These are phyloP conservation scores for Linnemannia hyalina DNA, from an alignment of 192 early-diverging fungal genomes.

Conservation along the genomic window DNA sequence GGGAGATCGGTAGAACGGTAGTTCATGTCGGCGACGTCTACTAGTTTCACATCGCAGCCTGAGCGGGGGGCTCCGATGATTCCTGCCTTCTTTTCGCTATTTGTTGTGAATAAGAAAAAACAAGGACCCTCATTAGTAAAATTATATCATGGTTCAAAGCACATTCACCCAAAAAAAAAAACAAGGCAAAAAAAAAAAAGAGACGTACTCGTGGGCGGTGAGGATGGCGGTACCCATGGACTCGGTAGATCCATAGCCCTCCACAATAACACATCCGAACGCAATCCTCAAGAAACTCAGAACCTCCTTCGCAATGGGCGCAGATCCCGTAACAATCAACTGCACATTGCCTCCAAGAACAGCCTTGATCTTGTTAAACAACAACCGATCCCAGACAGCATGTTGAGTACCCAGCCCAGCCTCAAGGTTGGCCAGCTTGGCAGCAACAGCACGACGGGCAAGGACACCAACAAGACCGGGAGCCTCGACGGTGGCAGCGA, in stretches of 20 bases:
- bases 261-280: slow-evolving; percentile 69
- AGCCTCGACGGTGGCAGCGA: slow-evolving; percentile 63
- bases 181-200: not conserved
- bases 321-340: slow-evolving; percentile 72
- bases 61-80: slow-evolving; percentile 78
- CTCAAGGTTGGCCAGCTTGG: slow-evolving; percentile 68
- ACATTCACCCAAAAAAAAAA: no score
- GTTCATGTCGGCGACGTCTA: slow-evolving; percentile 89
- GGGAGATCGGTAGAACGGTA: slow-evolving; percentile 80
- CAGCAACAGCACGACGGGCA: slow-evolving; percentile 67
- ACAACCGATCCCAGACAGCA: slow-evolving; percentile 83
- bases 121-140: no score
- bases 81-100: slow-evolving; percentile 77
- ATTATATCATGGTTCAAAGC: not conserved
- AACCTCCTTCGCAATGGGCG: slow-evolving; percentile 73
- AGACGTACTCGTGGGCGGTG: slow-evolving; percentile 41
- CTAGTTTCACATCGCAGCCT: slow-evolving; percentile 78
- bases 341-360: slow-evolving; percentile 81
- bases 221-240: slow-evolving; percentile 39
- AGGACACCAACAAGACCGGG: slow-evolving; percentile 63
- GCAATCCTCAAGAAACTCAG: slow-evolving; percentile 75
- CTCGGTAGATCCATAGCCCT: slow-evolving; percentile 69
- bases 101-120: not conserved
- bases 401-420: slow-evolving; percentile 72
- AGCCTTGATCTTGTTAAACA: slow-evolving; percentile 86